Conservation (phyloP, 345 rosid genomes). For the Euphorbia tirucalli region DNA sequence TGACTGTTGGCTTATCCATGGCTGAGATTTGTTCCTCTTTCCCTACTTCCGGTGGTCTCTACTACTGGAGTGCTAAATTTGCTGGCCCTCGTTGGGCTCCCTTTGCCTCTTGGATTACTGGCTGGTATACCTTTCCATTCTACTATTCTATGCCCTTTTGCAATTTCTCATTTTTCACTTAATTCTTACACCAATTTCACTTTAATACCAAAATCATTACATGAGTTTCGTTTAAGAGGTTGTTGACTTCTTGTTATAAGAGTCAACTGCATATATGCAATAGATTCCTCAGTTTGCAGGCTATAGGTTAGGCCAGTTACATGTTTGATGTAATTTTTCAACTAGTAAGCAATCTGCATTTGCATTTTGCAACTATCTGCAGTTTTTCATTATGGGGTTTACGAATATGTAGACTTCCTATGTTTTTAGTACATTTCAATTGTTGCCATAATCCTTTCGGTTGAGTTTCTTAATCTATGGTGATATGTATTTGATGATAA, state of each 20-base stretch:
- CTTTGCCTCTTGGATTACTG: constrained; percentile 92
- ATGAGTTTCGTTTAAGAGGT: not conserved
- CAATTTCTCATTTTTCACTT: no score
- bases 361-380: not conserved
- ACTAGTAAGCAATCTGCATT: not conserved
- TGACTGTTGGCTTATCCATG: constrained; percentile 86
- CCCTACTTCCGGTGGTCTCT: constrained; percentile 97
- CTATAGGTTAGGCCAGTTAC: not conserved
- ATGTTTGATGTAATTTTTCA: not conserved
- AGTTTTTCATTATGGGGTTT: not conserved
- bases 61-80: constrained; percentile 98
- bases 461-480: not conserved
- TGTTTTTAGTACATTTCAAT: not conserved
- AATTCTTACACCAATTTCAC: not conserved
- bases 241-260: not conserved
- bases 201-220: not conserved
- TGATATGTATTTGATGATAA: no score
- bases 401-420: not conserved
- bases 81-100: constrained; percentile 93
- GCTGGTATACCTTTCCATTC: constrained; percentile 50
- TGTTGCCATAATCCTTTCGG: not conserved
- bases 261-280: not conserved
- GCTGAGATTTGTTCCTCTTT: constrained; percentile 96
- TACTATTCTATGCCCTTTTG: not conserved
- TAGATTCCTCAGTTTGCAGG: not conserved